Evolutionary conservation across 306 rosid species (phyloP), one percentile per base, ranked within the genome.

Genomic region (Senna siamea): DNA sequence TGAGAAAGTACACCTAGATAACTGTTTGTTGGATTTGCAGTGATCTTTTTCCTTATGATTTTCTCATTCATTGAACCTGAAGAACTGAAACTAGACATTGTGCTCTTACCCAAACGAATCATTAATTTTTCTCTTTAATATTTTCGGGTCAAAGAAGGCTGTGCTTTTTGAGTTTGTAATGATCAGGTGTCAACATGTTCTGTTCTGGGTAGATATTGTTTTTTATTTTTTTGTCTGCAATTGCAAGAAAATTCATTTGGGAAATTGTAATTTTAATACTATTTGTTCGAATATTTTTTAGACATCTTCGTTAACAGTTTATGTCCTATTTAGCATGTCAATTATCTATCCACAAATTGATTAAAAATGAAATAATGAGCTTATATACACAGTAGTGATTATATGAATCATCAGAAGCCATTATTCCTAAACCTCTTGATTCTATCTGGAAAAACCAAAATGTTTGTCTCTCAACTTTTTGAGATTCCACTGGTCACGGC

Each of bases 1-100:
- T 72, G 74, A 76, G 65, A 72, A 65, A 52, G 35, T 23, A 11
- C 5, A 26, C 53, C 70, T 71, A 75, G 69, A 17, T 48, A 9
- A 47, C 41, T 13, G 37, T 76, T 56, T 47, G 79, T 30, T 46
- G 77, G 77, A 66, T 48, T 75, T 67, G 70, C 51, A 68, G 66
- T 32, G 41, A 37, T 40, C 6, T 30, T 76, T 46, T 72, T 37
- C 35, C 53, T 18, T 9, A 10, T 26, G 23, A 4, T 12, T 46
- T 58, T 60, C 64, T 77, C 74, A 67, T 72, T 73, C 76, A 26
- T 72, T 60, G 47, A 58, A 59, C 37, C 60, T 9, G 64, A 53
- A 66, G 76, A 67, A 44, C 53, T 58, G 37, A 35, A 61, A 53
- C 76, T 46, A 60, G 47, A 66, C 14, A 12, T 52, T 35, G 65